These are phyloP conservation scores for Globisporangium alternatum DNA, from an alignment of 352 stramenopile genomes.

Conservation along the genomic window DNA sequence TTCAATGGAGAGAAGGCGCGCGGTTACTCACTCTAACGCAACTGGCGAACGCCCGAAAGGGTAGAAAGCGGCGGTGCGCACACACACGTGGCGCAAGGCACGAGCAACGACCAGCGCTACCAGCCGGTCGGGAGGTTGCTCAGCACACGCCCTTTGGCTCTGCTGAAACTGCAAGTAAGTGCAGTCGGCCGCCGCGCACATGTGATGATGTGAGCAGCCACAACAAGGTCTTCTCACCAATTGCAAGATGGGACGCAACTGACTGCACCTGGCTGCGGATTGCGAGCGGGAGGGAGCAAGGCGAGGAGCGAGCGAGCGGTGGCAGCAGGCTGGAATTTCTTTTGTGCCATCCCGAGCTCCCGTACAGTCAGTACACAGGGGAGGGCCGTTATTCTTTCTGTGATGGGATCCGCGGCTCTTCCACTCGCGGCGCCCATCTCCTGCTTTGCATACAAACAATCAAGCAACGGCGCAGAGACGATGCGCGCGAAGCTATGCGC, in stretches of 20 bases:
- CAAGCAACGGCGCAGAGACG: neutral
- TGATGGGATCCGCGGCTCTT: conserved; percentile 3
- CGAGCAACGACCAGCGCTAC: neutral
- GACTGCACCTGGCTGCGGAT: no score
- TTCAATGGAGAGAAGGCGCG: neutral
- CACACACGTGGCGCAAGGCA: neutral
- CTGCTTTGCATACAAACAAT: neutral
- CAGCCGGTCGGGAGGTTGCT: neutral
- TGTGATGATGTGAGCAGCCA: no score
- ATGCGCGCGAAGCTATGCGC: conserved; percentile 3
- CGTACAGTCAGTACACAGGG: neutral
- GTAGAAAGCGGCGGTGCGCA: neutral
- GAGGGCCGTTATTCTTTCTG: neutral
- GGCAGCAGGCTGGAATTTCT: conserved; percentile 11
- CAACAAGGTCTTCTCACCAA: no score
- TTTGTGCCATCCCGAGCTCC: conserved; percentile 12
- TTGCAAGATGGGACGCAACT: no score
- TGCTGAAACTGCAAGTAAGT: no score
- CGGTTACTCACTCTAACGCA: conserved; percentile 13
- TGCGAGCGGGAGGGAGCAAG: no score
- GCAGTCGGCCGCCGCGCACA: no score
- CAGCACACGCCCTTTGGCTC: neutral
- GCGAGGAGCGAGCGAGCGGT: neutral
- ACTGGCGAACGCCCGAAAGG: neutral
- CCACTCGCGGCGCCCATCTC: neutral